phyloP scores from a whole-genome alignment of 1,284 basidiomycete species.

The Trichosporon sp. region DNA sequence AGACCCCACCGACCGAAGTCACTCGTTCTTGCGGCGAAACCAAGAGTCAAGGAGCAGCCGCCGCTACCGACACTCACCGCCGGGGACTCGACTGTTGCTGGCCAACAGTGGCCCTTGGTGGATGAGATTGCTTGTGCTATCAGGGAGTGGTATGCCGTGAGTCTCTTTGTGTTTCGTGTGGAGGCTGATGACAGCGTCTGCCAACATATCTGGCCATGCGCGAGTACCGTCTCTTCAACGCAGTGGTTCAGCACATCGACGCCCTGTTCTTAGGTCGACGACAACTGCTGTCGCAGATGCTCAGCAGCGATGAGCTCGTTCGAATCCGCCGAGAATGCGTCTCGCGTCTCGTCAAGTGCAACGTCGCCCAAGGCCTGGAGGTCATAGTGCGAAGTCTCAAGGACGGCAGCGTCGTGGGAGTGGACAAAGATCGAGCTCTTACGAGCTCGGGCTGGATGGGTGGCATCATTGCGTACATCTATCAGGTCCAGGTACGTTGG shows the following conservation, averaged over 20 bases:
- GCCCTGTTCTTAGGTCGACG: slow-evolving; percentile 80
- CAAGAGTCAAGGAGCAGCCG: slow-evolving; percentile 63
- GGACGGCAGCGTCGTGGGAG: slow-evolving; percentile 79
- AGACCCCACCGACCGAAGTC: slow-evolving; percentile 32
- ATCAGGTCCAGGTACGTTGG: slow-evolving; percentile 54
- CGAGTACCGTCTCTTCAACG: slow-evolving; percentile 83
- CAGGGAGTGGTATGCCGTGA: slow-evolving; percentile 85
- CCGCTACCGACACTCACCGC: slow-evolving; percentile 89
- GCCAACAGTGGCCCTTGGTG: slow-evolving; percentile 77
- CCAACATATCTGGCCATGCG: slow-evolving; percentile 81
- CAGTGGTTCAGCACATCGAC: slow-evolving; percentile 84
- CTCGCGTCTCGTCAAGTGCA: slow-evolving; percentile 77
- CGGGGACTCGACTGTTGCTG: slow-evolving; percentile 81
- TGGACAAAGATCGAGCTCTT: slow-evolving; percentile 67
- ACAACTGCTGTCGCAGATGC: slow-evolving; percentile 80
- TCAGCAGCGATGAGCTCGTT: slow-evolving; percentile 80
- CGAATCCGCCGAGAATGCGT: slow-evolving; percentile 82
- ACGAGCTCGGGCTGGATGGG: slow-evolving; percentile 74
- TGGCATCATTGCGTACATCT: slow-evolving; percentile 59
- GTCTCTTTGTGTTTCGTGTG: slow-evolving; percentile 7
- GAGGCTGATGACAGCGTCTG: slow-evolving; percentile 52
- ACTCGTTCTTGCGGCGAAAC: slow-evolving; percentile 20
- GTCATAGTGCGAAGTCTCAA: slow-evolving; percentile 91
- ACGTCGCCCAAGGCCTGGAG: slow-evolving; percentile 85
- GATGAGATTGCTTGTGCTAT: slow-evolving; percentile 96